Base-by-base conservation (phyloP, 2,329 filamentous ascomycete genomes). In the Colletotrichum musicola region DNA sequence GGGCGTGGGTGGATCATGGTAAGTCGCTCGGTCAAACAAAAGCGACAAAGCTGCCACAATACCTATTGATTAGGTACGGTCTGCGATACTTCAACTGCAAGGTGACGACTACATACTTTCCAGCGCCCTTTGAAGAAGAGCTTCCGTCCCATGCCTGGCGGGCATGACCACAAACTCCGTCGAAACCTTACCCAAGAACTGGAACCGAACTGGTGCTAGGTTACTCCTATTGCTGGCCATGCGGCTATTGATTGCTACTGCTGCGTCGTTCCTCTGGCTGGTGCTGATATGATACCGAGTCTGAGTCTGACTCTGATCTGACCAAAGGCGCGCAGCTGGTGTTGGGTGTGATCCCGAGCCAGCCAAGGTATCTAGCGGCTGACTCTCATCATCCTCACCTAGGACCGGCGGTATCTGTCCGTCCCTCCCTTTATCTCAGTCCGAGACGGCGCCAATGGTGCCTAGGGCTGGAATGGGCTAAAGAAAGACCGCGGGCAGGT, bases 1-100 rank as follows among this genome's bases (percentile, higher is more conserved):
- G 49, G 49, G 65, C 30, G 55, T 68, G 65, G 55, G 35, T 65
- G 44, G 55, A 65, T 55, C 61, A 68, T 54, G 65, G 62, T 35
- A 42, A 68, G 65, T 60, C 55, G 64, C 55, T 68, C 64, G 53
- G 64, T 68, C 64, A 68, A 68, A 59, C 53, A 35, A 35, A 35
- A 35, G 30, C 30, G 30, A 35, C 30, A 35, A 35, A 35, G 30
- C 10, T 35, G 30, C 30, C 10, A 35, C 30, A 35, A 7, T 35
- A 35, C 30, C 7, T 35, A 35, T 35, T 35, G 10, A 9, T 35
- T 35, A 35, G 30, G 30, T 10, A 35, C 30, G 30, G 7, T 9
- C 7, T 35, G 30, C 30, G 30, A 35, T 35, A 35, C 30, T 35
- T 7, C 42, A 27, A n/a, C 54, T 42, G 18, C 55, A 13, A 22